Evolutionary conservation across 768 basidiomycete species (phyloP), one percentile per base, ranked within the genome.

Genomic region (Serpula lacrymans): DNA sequence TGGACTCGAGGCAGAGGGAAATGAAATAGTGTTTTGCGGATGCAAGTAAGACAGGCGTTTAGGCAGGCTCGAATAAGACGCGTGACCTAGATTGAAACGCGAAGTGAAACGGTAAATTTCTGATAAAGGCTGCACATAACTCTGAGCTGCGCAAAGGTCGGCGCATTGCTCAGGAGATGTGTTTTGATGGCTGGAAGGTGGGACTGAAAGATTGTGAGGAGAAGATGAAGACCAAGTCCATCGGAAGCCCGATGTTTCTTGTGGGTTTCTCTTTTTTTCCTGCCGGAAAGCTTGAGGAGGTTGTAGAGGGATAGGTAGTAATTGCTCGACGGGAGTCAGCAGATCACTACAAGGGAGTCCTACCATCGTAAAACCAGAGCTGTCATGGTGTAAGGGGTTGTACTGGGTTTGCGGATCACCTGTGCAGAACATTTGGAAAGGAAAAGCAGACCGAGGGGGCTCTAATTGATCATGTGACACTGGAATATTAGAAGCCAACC

Each of bases 401-500:
- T 45, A 40, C 22, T 48, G 38, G 32, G 51, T 37, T 29, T 49
- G 53, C 22, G 42, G 51, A 46, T 21, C 50, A 31, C 40, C 42
- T 35, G 47, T 42, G 25, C 41, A 44, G 30, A 30, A 16, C n/a
- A 37, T 37, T 20, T 41, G 41, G 41, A 45, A 30, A 43, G 48
- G 21, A 21, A 47, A 32, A 13, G 26, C 28, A 20, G 40, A 28
- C 26, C 51, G 45, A 39, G 50, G 53, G 11, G 47, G 43, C 12
- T 53, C 53, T 31, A 47, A 29, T 16, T 53, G 58, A 35, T 51
- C 47, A 26, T 39, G 40, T 8, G 57, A 44, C 14, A 39, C 27
- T 32, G 67, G 54, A 30, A 53, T 50, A 17, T 61, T 64, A 13
- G 61, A 57, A 34, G 59, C 45, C 25, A 61, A 48, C 14, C 57